Conservation (phyloP, 805 yeast genomes). For the Metschnikowia vanudenii region DNA sequence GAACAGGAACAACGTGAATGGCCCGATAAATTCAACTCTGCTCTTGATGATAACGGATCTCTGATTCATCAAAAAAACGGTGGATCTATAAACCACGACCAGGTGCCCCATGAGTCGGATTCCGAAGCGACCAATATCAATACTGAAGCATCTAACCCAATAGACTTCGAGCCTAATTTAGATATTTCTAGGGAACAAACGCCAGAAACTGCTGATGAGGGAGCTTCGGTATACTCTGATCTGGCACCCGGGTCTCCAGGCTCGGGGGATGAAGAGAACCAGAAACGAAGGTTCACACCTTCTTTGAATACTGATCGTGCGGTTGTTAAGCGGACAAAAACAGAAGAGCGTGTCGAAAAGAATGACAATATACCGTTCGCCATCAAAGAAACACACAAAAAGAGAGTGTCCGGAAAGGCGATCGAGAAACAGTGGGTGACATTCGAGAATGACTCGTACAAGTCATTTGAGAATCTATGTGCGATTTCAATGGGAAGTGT, state of each 20-base stretch:
- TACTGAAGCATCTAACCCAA: not conserved
- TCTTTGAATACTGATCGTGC: constrained; percentile 10
- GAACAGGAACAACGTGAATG: not conserved
- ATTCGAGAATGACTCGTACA: constrained; percentile 12
- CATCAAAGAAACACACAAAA: constrained; percentile 7
- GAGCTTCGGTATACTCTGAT: constrained; percentile 9
- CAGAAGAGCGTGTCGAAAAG: not conserved
- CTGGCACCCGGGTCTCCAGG: constrained; percentile 14
- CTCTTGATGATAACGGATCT: not conserved
- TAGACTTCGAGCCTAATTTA: not conserved
- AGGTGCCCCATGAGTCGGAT: not conserved
- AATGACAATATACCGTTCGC: constrained; percentile 5
- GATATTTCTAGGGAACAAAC: constrained; percentile 15
- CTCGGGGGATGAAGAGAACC: constrained; percentile 2
- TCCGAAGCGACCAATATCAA: not conserved
- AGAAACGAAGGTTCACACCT: not conserved
- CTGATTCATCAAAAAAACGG: not conserved
- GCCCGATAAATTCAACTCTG: not conserved
- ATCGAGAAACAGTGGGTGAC: constrained; percentile 20
- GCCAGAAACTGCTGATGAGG: constrained; percentile 14
- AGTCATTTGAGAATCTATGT: constrained; percentile 14
- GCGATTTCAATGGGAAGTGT: constrained; percentile 13
- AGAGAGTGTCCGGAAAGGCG: constrained; percentile 13
- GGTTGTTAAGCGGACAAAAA: constrained; percentile 2
- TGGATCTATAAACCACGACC: not conserved